Evolutionary conservation across 768 basidiomycete genomes (phyloP).

Genomic region (Psilocybe subaeruginosa): DNA sequence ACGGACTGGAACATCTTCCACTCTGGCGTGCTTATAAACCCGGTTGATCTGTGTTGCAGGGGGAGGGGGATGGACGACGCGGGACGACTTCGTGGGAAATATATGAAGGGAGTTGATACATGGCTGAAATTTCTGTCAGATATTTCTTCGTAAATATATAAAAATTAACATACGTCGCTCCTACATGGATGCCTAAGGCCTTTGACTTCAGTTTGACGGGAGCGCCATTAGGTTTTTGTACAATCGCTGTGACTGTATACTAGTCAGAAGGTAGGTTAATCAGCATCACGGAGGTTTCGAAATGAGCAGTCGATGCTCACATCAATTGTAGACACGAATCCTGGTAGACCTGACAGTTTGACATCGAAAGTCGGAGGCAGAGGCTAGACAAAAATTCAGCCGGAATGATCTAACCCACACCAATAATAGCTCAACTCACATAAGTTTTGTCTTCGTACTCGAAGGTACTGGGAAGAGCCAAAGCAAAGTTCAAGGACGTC

Average conservation of each 20-base stretch:
- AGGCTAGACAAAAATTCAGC: constrained; percentile 40
- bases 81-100: constrained; percentile 69
- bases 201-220: constrained; percentile 53
- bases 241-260: constrained; percentile 61
- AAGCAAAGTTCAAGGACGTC: constrained; percentile 50
- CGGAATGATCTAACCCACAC: too few relatives aligned
- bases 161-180: constrained; percentile 47
- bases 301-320: constrained; percentile 26
- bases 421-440: constrained; percentile 42
- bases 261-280: constrained; percentile 20
- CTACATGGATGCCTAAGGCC: constrained; percentile 53
- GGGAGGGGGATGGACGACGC: constrained; percentile 51
- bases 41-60: constrained; percentile 35
- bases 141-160: not conserved
- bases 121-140: constrained; percentile 35
- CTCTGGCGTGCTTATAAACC: constrained; percentile 45
- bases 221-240: constrained; percentile 49
- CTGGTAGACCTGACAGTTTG: constrained; percentile 71
- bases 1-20: constrained; percentile 54
- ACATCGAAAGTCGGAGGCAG: constrained; percentile 74
- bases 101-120: constrained; percentile 63
- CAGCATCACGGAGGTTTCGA: not conserved
- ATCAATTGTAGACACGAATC: constrained; percentile 67
- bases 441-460: constrained; percentile 56
- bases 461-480: constrained; percentile 63